A percentile compares a stretch with the other conserved stretches of the same genome.
Evolutionary conservation across 1,284 basidiomycete genomes (phyloP).

Genomic region (Cutaneotrichosporon spelunceum): DNA sequence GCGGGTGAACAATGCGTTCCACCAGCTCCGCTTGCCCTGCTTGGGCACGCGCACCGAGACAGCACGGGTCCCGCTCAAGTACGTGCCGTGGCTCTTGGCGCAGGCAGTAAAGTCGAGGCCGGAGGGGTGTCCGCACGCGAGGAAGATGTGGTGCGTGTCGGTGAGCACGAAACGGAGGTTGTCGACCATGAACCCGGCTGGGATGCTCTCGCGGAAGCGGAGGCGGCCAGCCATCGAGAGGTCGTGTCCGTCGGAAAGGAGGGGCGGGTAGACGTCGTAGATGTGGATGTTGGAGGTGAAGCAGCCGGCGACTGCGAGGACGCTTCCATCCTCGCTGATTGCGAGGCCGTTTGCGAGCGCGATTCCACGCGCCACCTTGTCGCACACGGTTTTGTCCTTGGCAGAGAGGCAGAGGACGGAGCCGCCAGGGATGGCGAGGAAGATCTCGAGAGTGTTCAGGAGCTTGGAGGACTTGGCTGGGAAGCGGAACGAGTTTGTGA

Average conservation of each 20-base stretch:
- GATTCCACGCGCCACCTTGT: neutral
- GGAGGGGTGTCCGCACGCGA: conserved; percentile 14
- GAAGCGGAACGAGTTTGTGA: conserved; percentile 15
- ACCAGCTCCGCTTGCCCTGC: neutral
- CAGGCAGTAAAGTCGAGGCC: conserved; percentile 2
- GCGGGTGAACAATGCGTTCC: conserved; percentile 9
- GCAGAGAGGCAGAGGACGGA: neutral
- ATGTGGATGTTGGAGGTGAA: conserved; percentile 8
- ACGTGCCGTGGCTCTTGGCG: conserved; percentile 1
- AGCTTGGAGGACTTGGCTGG: neutral
- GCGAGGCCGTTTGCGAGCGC: conserved; percentile 13
- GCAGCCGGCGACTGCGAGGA: conserved; percentile 11
- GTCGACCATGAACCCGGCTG: conserved; percentile 14
- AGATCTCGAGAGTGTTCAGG: conserved; percentile 9
- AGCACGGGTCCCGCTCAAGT: neutral
- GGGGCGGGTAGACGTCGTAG: conserved; percentile 15
- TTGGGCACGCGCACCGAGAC: conserved; percentile 7
- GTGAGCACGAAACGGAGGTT: conserved; percentile 12
- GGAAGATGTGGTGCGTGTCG: conserved; percentile 9
- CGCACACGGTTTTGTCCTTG: neutral
- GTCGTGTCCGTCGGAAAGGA: neutral
- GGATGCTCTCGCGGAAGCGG: conserved; percentile 15
- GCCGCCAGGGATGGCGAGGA: conserved; percentile 8
- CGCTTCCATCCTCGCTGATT: conserved; percentile 7
- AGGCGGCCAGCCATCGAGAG: neutral